Base-by-base conservation (phyloP, 768 basidiomycete genomes). In the Russula foetens region DNA sequence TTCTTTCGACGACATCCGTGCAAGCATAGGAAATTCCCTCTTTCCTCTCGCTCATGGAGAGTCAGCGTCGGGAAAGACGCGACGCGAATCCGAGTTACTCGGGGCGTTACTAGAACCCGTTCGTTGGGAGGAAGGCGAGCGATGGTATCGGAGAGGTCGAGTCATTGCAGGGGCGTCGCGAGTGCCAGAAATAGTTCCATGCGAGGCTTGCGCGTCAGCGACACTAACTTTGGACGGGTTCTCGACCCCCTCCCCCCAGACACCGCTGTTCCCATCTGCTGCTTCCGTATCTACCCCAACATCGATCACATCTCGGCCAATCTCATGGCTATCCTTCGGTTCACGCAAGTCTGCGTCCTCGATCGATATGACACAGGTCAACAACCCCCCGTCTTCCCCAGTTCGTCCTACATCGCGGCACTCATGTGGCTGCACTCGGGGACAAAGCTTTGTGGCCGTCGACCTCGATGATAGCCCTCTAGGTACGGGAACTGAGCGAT, bases 1-100 rank as follows among this genome's bases (percentile, higher is more conserved):
- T 29, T 45, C 63, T 26, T 66, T 66, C 56, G 58, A 64, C 19
- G 63, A 66, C n/a, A 57, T 66, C 21, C 63, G 58, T 33, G 45
- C 50, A n/a, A 53, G 63, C 38, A 58, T 64, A 53, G 59, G 59
- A 35, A 59, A 53, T 28, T 26, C 43, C n/a, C 63, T 66, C 12
- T 66, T 66, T 28, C 56, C 63, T 9, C 38, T 43, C 5, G 48
- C 44, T 9, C 52, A 46, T 21, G 59, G 53, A 14, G 52, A 58
- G 24, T 51, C 58, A 7, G 35, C 26, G 24, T 21, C 44, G 4
- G 50, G 61, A 21, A 56, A 48, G 60, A 53, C 60, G 21, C 55
- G 51, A 23, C 56, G 63, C 48, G 65, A 60, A 44, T 50, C 48
- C 15, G 62, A 63, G 47, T 26, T 59, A 23, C 57, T 60, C 43